These are phyloP conservation scores for Solanum chiquidenum DNA, from an alignment of 257 asterid species.

Conservation along the genomic window DNA sequence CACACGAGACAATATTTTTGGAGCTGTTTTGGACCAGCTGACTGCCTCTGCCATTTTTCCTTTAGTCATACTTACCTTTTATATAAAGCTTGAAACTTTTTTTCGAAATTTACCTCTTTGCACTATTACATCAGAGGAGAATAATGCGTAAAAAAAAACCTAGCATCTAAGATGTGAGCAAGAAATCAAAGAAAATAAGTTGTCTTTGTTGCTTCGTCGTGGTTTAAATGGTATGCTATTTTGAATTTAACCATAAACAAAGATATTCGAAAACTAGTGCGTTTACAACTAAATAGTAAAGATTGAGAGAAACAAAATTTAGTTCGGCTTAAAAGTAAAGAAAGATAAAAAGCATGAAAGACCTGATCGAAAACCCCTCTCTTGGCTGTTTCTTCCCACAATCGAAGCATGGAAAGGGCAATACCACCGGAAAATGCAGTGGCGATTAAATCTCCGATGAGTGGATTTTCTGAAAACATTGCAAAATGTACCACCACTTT, in stretches of 20 bases:
- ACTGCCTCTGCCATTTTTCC: neutral
- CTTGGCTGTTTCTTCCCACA: constrained; percentile 35
- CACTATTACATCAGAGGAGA: neutral
- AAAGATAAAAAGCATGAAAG: neutral
- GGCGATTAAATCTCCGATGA: constrained; percentile 24
- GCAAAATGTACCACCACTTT: constrained; percentile 2
- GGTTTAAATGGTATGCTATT: neutral
- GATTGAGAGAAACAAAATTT: neutral
- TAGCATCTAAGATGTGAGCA: neutral
- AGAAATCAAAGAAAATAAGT: neutral
- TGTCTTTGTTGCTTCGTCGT: neutral
- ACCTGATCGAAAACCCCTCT: constrained; percentile 31
- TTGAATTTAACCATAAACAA: neutral
- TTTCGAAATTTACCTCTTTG: neutral
- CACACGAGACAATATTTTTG: neutral
- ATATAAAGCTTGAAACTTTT: neutral
- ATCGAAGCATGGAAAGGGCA: constrained; percentile 20
- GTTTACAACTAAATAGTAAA: neutral
- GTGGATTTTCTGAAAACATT: constrained; percentile 18
- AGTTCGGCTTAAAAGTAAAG: neutral
- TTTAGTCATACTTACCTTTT: neutral
- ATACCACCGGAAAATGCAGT: constrained; percentile 20
- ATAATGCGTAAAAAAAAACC: neutral
- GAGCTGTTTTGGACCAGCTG: neutral
- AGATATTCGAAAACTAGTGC: neutral